Evolutionary conservation across 2,329 filamentous ascomycete species (phyloP).

Genomic region (Lasiodiplodia citricola): DNA sequence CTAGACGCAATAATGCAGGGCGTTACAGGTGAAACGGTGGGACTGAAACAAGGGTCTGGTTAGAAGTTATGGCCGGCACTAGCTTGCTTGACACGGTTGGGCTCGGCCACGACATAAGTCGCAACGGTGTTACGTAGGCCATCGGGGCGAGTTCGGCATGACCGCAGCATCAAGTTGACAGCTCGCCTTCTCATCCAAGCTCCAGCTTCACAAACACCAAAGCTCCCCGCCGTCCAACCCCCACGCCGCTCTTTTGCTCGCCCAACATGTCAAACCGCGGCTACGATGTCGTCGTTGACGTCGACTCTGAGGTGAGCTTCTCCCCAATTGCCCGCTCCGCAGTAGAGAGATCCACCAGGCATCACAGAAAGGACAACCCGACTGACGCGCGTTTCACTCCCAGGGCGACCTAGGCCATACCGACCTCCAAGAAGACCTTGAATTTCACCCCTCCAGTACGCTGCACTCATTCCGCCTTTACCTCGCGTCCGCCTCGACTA

Average conservation of each 20-base stretch:
- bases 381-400: conserved; percentile 29
- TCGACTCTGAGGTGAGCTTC: conserved; percentile 83
- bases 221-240: not conserved
- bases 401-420: conserved; percentile 98
- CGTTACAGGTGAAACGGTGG: not conserved
- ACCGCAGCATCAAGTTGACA: conserved; percentile 27
- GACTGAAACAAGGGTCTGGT: not conserved
- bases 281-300: conserved; percentile 97
- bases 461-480: conserved; percentile 10
- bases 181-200: conserved; percentile 25
- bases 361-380: not conserved
- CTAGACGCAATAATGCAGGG: no score
- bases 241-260: not conserved
- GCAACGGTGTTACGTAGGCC: not conserved
- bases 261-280: conserved; percentile 75
- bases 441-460: conserved; percentile 90
- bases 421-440: conserved; percentile 96
- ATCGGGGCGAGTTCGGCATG: conserved; percentile 14
- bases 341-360: not conserved
- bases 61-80: not conserved
- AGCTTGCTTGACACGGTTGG: not conserved
- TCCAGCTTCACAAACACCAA: conserved; percentile 9
- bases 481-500: conserved; percentile 1
- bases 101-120: not conserved
- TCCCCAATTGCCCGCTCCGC: not conserved